Base-by-base conservation (phyloP, 768 basidiomycete genomes). In the Boletales sp. region DNA sequence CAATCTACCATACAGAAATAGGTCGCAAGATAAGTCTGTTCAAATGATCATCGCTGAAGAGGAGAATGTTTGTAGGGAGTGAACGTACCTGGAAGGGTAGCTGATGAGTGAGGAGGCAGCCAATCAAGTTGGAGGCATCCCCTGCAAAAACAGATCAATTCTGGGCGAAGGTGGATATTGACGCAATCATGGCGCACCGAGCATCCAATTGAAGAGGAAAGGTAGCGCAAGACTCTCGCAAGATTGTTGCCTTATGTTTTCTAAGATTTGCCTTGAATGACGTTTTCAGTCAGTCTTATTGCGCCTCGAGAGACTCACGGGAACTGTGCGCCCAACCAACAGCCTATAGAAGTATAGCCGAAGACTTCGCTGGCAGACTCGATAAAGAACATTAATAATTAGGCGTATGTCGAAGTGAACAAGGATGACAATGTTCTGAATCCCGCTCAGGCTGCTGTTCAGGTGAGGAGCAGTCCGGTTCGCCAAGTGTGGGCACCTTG, bases 211-310 rank as follows among this genome's bases (percentile, higher is more conserved):
- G 54, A 84, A 77, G 47, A 99, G 78, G 69, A 99, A 99, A 0
- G 94, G 93, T 15, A 97, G 74, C 2, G 97, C 88, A 43, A 99
- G 83, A 29, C 94, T 87, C 59, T 93, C 92, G 64, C 87, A 91
- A 39, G 89, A 92, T 64, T 86, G 81, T 15, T 77, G 72, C 49
- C 74, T 75, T 48, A 78, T 72, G 67, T 94, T 97, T 72, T 90
- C 85, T 30, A 94, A 41, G 9, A 95, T 77, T 74, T 97, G 94
- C 42, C 92, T 94, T 50, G 42, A 37, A 39, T 27, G 14, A 48
- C 21, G 15, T 27, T 10, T 37, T 56, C 51, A 57, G 41, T 47
- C 55, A n/a, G 18, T 17, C 43, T 36, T 21, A 43, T 42, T 53
- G 45, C 18, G 53, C 24, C 7, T 50, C 42, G 46, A 27, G 1